Conservation (phyloP, 768 basidiomycete genomes). For the Candolleomyces eurysporus region DNA sequence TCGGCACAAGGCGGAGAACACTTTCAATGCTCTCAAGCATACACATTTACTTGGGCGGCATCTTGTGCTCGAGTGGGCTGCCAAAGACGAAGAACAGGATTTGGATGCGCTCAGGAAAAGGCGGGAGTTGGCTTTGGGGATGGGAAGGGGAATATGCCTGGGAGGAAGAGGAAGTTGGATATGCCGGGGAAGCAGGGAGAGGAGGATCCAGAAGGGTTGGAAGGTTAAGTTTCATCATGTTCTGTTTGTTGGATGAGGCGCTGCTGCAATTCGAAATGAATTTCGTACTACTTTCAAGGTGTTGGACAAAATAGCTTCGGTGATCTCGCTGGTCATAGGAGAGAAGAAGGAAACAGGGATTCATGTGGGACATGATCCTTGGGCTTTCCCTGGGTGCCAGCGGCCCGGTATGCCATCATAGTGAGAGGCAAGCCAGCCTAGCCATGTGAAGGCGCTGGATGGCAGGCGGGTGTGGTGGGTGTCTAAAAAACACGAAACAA, state of each 20-base stretch:
- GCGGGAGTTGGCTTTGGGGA: slow-evolving; percentile 75
- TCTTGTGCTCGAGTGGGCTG: slow-evolving; percentile 93
- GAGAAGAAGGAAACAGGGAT: no score
- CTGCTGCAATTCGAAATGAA: no score
- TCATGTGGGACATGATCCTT: no score
- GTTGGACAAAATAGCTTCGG: no score
- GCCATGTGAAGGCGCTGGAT: no score
- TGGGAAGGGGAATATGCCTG: slow-evolving; percentile 62
- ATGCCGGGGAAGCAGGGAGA: slow-evolving; percentile 42
- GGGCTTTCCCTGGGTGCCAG: no score
- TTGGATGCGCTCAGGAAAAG: slow-evolving; percentile 75
- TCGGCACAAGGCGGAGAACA: slow-evolving; percentile 86
- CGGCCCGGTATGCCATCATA: no score
- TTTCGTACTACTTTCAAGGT: no score
- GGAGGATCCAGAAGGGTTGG: slow-evolving; percentile 32
- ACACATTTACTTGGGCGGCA: slow-evolving; percentile 96
- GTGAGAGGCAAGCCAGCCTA: no score
- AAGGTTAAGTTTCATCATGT: slow-evolving; percentile 11
- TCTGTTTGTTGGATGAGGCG: background rate
- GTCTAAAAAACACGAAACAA: no score
- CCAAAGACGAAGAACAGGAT: slow-evolving; percentile 70
- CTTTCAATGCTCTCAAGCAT: slow-evolving; percentile 82
- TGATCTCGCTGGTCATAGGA: no score
- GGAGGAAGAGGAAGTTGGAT: slow-evolving; percentile 68
- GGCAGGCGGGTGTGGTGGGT: no score